These are phyloP conservation scores for Mucor velutinosus DNA, from an alignment of 371 early-diverging fungal species.

Conservation along the genomic window DNA sequence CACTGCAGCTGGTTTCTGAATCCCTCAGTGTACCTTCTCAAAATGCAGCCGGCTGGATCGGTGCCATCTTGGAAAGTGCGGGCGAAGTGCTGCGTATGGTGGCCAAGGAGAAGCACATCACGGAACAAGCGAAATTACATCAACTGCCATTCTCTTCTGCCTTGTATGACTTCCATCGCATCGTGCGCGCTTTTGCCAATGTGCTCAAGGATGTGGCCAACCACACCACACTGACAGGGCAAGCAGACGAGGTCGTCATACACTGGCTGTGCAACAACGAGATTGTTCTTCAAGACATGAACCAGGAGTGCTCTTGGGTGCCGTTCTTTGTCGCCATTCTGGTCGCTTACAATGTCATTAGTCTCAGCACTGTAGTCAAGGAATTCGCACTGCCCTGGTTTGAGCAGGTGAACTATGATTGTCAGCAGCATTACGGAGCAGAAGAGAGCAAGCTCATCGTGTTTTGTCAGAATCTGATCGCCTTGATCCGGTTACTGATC, in stretches of 20 bases:
- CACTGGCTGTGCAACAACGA: conserved; percentile 35
- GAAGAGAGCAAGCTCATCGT: conserved; percentile 38
- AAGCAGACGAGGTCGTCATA: conserved; percentile 39
- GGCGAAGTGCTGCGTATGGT: conserved; percentile 42
- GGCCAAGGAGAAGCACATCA: conserved; percentile 31
- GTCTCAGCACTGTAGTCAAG: conserved; percentile 42
- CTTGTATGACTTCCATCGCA: conserved; percentile 31
- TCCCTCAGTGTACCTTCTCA: conserved; percentile 44
- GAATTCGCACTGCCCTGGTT: conserved; percentile 49
- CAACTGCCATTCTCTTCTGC: conserved; percentile 9
- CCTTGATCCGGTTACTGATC: conserved; percentile 50
- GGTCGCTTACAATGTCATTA: conserved; percentile 46
- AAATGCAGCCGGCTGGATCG: conserved; percentile 42
- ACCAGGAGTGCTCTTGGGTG: conserved; percentile 47
- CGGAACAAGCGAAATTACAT: conserved; percentile 2
- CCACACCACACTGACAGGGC: conserved; percentile 37
- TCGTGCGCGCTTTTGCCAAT: conserved; percentile 33
- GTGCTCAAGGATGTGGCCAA: conserved; percentile 33
- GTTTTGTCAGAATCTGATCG: conserved; percentile 53
- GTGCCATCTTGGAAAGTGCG: conserved; percentile 40
- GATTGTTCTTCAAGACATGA: conserved; percentile 31
- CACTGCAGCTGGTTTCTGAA: conserved; percentile 40
- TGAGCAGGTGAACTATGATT: conserved; percentile 37
- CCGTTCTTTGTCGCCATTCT: conserved; percentile 51
- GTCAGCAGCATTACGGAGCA: conserved; percentile 32